Base-by-base conservation (phyloP, 202 grass and related monocot genomes). In the Schoenoplectus tabernaemontani region DNA sequence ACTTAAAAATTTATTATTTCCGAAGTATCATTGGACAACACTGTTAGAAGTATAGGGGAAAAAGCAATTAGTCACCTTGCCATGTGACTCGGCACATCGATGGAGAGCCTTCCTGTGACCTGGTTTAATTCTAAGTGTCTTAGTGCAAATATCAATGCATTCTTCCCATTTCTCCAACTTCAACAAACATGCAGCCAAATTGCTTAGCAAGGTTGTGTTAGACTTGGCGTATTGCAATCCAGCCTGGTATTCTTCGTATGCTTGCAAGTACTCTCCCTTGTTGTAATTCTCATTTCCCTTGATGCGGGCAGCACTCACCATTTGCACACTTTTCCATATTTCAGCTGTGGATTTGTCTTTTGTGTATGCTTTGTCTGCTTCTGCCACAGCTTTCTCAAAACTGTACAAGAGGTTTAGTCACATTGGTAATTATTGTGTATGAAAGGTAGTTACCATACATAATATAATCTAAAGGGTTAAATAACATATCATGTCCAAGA, bases 151-250 rank as follows among this genome's bases (percentile, higher is more conserved):
- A 32, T 84, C 70, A 19, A 87, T 77, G 64, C 84, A 90, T 9
- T 87, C 82, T 42, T 73, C 84, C 88, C 84, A 90, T 6, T 54
- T 78, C 24, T 69, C 70, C 26, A 90, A 67, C 63, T 84, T 82
- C 15, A 54, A 87, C 24, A 54, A 15, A 64, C 84, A 90, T 66
- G 81, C 88, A 34, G 88, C 81, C 43, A 85, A 62, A 78, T 90
- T 87, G 42, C 83, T 80, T 32, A 82, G 72, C 28, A 87, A 81
- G 53, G 68, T 47, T 7, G 73, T 23, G 17, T 85, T 90, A 63
- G 64, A 56, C 15, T 70, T 57, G 24, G 84, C 64, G 76, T 78
- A 64, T 53, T 81, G 81, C 68, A 91, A 71, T 26, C 89, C 89
- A 70, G 75, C 75, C 9, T 65, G 42, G 0, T 84, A 90, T 17